phyloP scores from a whole-genome alignment of 2,329 filamentous ascomycete species.

The Penicillium fuscoglaucum region DNA sequence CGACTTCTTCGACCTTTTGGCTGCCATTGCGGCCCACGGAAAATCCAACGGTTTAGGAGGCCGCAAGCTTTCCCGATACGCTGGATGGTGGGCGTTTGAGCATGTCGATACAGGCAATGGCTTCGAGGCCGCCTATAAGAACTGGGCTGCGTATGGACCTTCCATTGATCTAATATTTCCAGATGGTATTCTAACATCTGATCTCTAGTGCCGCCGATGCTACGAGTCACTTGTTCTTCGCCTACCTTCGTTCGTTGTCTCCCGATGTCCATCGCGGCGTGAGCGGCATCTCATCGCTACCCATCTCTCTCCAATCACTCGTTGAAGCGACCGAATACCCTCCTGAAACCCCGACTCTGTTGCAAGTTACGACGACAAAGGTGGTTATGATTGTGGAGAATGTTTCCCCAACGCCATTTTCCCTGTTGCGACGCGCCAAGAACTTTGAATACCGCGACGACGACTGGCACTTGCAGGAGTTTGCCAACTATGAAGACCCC shows the following conservation, averaged over 20 bases:
- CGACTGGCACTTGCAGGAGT: slow-evolving; percentile 78
- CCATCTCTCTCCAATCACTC: slow-evolving; percentile 86
- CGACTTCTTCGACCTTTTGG: slow-evolving; percentile 91
- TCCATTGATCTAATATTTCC: neutral
- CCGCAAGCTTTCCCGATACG: slow-evolving; percentile 89
- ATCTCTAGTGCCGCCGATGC: slow-evolving; percentile 79
- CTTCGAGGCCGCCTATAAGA: slow-evolving; percentile 91
- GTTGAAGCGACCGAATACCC: slow-evolving; percentile 93
- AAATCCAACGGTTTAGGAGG: slow-evolving; percentile 92
- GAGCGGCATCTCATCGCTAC: slow-evolving; percentile 79
- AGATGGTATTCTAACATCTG: slow-evolving; percentile 30
- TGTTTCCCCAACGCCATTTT: slow-evolving; percentile 91
- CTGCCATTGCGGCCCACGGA: slow-evolving; percentile 86
- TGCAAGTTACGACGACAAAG: slow-evolving; percentile 79
- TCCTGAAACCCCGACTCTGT: slow-evolving; percentile 71
- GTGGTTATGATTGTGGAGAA: slow-evolving; percentile 96
- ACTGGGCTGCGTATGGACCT: slow-evolving; percentile 70
- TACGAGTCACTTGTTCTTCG: slow-evolving; percentile 95
- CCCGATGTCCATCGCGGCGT: slow-evolving; percentile 70
- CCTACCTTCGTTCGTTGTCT: slow-evolving; percentile 85
- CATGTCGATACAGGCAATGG: slow-evolving; percentile 82
- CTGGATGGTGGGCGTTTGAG: slow-evolving; percentile 98
- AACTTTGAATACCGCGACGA: slow-evolving; percentile 95
- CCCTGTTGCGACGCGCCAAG: slow-evolving; percentile 83
- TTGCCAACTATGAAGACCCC: slow-evolving; percentile 86